Evolutionary conservation across 345 rosid species (phyloP).

Genomic region (Sonneratia alba): DNA sequence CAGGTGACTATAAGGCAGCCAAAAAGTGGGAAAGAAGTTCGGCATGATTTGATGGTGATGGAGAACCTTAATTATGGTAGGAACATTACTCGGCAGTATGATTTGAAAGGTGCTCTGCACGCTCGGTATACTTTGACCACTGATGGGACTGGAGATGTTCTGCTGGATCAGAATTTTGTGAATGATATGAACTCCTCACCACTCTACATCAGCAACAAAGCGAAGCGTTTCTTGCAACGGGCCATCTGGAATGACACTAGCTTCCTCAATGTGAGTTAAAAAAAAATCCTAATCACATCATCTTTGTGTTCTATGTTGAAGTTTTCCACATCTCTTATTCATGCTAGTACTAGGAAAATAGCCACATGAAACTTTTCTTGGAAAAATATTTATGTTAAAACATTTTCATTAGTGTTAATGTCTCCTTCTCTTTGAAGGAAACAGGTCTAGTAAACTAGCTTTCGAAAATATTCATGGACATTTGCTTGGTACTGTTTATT

Average conservation of each 20-base stretch:
- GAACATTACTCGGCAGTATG: conserved; percentile 72
- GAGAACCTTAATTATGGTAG: conserved; percentile 81
- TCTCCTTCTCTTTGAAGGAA: too few species aligned
- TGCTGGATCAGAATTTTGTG: conserved; percentile 91
- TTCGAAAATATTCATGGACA: too few species aligned
- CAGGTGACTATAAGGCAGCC: conserved; percentile 74
- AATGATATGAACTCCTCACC: conserved; percentile 88
- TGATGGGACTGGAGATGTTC: conserved; percentile 62
- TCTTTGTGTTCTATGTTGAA: background rate
- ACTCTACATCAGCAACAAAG: conserved; percentile 66
- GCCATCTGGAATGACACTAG: conserved; percentile 94
- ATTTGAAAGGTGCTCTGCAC: conserved; percentile 88
- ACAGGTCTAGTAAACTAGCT: too few species aligned
- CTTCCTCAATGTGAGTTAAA: conserved; percentile 70
- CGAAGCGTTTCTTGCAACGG: conserved; percentile 63
- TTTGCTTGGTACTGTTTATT: too few species aligned
- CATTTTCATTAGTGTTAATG: too few species aligned
- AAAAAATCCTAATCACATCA: background rate
- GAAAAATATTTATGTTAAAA: too few species aligned
- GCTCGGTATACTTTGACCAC: conserved; percentile 50
- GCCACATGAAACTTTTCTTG: too few species aligned
- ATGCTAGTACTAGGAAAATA: too few species aligned
- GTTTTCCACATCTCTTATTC: too few species aligned
- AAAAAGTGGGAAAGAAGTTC: conserved; percentile 70
- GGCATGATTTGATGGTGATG: conserved; percentile 93